Base-by-base conservation (phyloP, 1,284 basidiomycete genomes). In the Wallemia hederae region DNA sequence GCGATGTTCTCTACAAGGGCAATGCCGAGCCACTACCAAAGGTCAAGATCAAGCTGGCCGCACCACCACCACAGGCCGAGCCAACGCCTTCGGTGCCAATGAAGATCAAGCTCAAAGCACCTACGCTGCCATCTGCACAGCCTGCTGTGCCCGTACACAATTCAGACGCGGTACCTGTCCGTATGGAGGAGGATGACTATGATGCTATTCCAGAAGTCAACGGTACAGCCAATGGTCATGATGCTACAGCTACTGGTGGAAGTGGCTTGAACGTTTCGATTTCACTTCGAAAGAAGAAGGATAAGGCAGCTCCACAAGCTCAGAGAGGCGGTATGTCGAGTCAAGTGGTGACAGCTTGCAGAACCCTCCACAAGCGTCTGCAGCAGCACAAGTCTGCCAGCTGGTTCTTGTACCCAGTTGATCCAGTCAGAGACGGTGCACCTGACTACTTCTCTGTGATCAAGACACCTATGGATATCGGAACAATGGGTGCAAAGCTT, bases 391-490 rank as follows among this genome's bases (percentile, higher is more conserved):
- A 85, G 70, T 79, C 78, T 64, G 80, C 82, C 1, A 68, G 71
- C 31, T 69, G 85, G 62, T 97, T 97, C 72, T 73, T 82, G 59
- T 80, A 85, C 62, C 88, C 92, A 27, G 91, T 97, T 25, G 92
- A 91, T 70, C 85, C 87, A 24, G 78, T 90, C 24, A 76, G 86
- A 64, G 85, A 91, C 67, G 76, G 78, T 66, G 85, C 85, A 19
- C 84, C 85, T 19, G 82, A 84, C 65, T 97, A 97, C 70, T 88
- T 89, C 66, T 80, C 85, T 60, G 73, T 92, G 62, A 85, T 99
- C 71, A 85, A 85, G 69, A 76, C 83, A 17, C 92, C 94, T 0
- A 97, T 99, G 87, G 92, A 99, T 69, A 74, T 98, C 15, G 81
- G 81, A 59, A 91, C 89, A 0, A 85, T 94, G 73, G 75, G 76